These are phyloP conservation scores for Pestalotiopsis sp. DNA, from an alignment of 2,329 filamentous ascomycete species.

Conservation along the genomic window DNA sequence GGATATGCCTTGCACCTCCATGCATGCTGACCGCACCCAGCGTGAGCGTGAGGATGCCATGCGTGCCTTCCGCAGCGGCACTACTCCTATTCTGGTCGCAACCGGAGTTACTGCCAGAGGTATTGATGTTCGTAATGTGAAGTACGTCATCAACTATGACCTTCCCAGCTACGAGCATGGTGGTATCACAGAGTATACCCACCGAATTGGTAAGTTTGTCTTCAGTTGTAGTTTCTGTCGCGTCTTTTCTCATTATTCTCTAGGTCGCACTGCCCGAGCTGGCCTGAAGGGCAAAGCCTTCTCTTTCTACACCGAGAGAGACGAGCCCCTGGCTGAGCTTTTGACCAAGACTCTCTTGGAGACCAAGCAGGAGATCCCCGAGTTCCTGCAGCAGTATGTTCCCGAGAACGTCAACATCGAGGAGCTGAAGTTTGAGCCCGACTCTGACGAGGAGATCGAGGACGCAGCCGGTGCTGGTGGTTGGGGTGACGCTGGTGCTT, in stretches of 20 bases:
- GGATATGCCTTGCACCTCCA: conserved; percentile 80
- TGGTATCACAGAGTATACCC: conserved; percentile 92
- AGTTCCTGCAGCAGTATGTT: conserved; percentile 72
- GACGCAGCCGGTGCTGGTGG: conserved; percentile 23
- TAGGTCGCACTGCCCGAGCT: conserved; percentile 90
- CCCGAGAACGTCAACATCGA: conserved; percentile 55
- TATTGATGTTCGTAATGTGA: conserved; percentile 83
- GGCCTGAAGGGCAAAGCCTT: conserved; percentile 84
- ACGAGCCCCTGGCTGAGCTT: conserved; percentile 72
- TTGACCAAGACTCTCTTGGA: conserved; percentile 84
- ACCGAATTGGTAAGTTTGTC: conserved; percentile 77
- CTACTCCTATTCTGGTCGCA: conserved; percentile 78
- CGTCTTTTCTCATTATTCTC: conserved; percentile 15
- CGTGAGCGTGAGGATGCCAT: conserved; percentile 89
- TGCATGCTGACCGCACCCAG: conserved; percentile 86
- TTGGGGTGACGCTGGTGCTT: conserved; percentile 18
- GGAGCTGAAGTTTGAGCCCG: conserved; percentile 57
- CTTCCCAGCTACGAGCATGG: conserved; percentile 74
- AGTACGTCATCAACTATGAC: conserved; percentile 94
- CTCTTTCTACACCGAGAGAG: conserved; percentile 82
- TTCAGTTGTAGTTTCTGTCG: not conserved
- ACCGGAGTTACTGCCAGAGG: conserved; percentile 88
- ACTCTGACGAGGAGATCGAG: conserved; percentile 53
- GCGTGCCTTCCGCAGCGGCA: conserved; percentile 78
- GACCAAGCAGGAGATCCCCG: conserved; percentile 75